phyloP scores from a whole-genome alignment of 805 yeast species.

The Candida caryicola region DNA sequence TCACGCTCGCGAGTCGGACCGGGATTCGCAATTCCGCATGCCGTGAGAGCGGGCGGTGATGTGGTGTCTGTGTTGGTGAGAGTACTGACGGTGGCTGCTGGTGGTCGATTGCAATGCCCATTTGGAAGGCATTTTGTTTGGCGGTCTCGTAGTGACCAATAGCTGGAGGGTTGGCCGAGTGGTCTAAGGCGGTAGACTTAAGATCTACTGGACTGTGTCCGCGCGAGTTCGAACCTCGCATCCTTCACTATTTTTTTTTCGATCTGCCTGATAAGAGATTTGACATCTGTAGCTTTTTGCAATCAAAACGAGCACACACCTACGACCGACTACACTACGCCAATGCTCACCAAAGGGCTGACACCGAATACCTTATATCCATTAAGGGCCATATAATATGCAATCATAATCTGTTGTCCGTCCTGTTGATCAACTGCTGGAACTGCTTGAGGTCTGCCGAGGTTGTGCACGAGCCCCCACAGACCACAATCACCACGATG shows the following conservation, averaged over 20 bases:
- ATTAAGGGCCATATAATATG: too few species aligned
- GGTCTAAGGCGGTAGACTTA: slow-evolving; percentile 49
- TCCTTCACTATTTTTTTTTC: slow-evolving; percentile 34
- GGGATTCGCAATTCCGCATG: too few species aligned
- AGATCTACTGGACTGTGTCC: slow-evolving; percentile 46
- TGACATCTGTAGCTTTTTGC: not conserved
- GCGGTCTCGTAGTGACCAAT: too few species aligned
- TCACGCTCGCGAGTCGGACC: too few species aligned
- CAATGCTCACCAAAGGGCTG: too few species aligned
- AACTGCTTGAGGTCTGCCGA: slow-evolving; percentile 13
- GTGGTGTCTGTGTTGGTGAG: too few species aligned
- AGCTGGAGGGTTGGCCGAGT: slow-evolving; percentile 48
- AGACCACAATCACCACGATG: slow-evolving; percentile 53
- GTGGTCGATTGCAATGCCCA: too few species aligned
- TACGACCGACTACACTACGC: not conserved
- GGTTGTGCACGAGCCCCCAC: slow-evolving; percentile 42
- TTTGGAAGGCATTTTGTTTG: too few species aligned
- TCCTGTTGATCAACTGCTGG: slow-evolving; percentile 11
- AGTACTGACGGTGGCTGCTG: too few species aligned
- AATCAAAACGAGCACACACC: not conserved
- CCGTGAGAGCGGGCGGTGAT: too few species aligned
- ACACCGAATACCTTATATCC: too few species aligned
- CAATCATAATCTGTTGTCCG: slow-evolving; percentile 8
- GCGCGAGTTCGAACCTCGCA: slow-evolving; percentile 50
- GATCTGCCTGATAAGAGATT: too few species aligned